phyloP scores from a whole-genome alignment of 139 green algal genomes.

The Monoraphidium neglectum region DNA sequence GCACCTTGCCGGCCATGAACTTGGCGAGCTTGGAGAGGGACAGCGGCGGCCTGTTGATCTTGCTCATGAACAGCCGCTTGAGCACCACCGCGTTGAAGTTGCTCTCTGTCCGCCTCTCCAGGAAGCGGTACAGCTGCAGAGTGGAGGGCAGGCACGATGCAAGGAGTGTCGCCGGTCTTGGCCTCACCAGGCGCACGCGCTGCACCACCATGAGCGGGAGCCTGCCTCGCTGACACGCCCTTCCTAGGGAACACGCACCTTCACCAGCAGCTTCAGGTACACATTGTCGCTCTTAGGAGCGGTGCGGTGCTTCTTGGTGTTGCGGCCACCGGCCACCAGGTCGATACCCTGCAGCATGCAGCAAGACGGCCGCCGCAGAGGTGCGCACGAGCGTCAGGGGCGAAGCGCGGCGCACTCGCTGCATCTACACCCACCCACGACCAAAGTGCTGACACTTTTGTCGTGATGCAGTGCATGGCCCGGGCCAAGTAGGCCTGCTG shows the following conservation, averaged over 20 bases:
- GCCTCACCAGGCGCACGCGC: background rate
- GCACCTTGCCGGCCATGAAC: slow-evolving; percentile 95
- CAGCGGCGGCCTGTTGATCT: slow-evolving; percentile 93
- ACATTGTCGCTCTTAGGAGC: slow-evolving; percentile 98
- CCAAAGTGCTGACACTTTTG: too few species aligned
- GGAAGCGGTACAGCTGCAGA: slow-evolving; percentile 97
- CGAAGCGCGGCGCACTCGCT: too few species aligned
- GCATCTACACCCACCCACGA: too few species aligned
- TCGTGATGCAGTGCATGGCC: too few species aligned
- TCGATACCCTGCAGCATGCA: slow-evolving; percentile 92
- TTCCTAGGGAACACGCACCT: slow-evolving; percentile 86
- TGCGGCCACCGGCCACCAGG: slow-evolving; percentile 93
- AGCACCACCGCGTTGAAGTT: slow-evolving; percentile 99
- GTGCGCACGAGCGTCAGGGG: too few species aligned
- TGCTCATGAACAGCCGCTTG: slow-evolving; percentile 96
- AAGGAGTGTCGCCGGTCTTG: too few species aligned
- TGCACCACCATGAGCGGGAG: background rate
- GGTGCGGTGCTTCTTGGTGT: slow-evolving; percentile 87
- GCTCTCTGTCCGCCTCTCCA: slow-evolving; percentile 90
- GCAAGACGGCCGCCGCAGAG: too few species aligned
- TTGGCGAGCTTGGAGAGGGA: slow-evolving; percentile 92
- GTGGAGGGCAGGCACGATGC: too few species aligned
- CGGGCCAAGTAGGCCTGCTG: too few species aligned
- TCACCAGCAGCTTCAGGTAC: slow-evolving; percentile 99
- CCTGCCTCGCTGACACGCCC: background rate